Conservation (phyloP, 306 rosid genomes). For the Lablab purpureus region DNA sequence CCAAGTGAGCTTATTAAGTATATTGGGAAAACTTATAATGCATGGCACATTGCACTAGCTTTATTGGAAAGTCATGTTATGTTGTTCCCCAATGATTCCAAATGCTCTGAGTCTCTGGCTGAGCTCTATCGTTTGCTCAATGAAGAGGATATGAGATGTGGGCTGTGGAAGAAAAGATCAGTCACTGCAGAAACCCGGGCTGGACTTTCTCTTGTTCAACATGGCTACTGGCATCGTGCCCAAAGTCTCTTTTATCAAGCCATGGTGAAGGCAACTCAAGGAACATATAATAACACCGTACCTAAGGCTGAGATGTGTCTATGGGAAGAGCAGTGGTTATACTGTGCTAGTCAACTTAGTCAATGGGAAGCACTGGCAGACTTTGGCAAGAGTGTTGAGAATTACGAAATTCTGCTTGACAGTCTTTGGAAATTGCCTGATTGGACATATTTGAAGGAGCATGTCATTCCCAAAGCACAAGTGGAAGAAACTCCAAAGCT, state of each 20-base stretch:
- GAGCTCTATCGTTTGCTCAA: conserved; percentile 97
- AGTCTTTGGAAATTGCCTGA: conserved; percentile 98
- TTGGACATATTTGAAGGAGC: conserved; percentile 97
- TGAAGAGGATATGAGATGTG: conserved; percentile 99
- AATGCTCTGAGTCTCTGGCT: conserved; percentile 93
- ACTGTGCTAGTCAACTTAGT: conserved; percentile 93
- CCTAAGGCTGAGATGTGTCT: conserved; percentile 99
- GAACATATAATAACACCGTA: conserved; percentile 89
- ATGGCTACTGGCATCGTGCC: conserved; percentile 99
- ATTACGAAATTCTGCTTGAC: conserved; percentile 93
- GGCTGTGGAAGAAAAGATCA: conserved; percentile 94
- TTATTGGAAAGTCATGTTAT: conserved; percentile 97
- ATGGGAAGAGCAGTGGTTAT: conserved; percentile 99
- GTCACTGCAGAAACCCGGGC: conserved; percentile 94
- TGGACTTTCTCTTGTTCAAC: conserved; percentile 98
- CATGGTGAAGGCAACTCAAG: conserved; percentile 99
- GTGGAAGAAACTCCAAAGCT: conserved; percentile 98
- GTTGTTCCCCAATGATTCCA: conserved; percentile 84
- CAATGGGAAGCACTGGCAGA: conserved; percentile 98
- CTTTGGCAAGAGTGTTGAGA: conserved; percentile 94
- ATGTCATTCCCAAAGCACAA: conserved; percentile 97
- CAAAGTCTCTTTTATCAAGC: conserved; percentile 99
- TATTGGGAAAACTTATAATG: conserved; percentile 97
- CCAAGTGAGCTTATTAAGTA: conserved; percentile 98
- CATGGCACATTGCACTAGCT: conserved; percentile 97